Percentiles rank a stretch among this genome's conserved stretches.
These are phyloP conservation scores for Phytophthora sp. DNA, from an alignment of 352 stramenopile genomes.

Conservation along the genomic window DNA sequence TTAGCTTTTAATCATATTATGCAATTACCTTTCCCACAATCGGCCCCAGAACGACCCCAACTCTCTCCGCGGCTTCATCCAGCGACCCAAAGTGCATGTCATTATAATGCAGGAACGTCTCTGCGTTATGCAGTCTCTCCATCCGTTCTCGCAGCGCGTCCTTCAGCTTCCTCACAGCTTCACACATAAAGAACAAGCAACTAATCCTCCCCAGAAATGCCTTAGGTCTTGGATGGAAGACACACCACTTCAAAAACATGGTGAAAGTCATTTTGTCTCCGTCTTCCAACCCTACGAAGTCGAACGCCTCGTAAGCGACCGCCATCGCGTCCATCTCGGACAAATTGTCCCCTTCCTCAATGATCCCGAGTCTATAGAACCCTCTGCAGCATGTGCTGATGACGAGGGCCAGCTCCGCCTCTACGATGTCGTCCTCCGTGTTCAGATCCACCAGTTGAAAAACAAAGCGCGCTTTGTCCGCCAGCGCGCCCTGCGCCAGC, in stretches of 20 bases:
- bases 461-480: constrained; percentile 59
- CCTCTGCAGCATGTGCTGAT: constrained; percentile 60
- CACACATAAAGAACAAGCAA: constrained; percentile 54
- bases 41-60: constrained; percentile 48
- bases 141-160: constrained; percentile 31
- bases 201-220: constrained; percentile 64
- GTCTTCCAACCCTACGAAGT: constrained; percentile 62
- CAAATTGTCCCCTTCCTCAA: constrained; percentile 15
- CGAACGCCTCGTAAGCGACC: constrained; percentile 74
- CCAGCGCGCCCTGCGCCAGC: constrained; percentile 55
- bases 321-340: constrained; percentile 55
- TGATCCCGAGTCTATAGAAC: constrained; percentile 44
- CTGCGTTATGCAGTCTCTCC: not conserved
- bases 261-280: constrained; percentile 75
- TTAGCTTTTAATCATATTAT: too few species aligned
- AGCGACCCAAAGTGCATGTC: constrained; percentile 34
- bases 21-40: constrained; percentile 41
- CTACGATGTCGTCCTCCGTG: constrained; percentile 76
- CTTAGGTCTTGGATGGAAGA: constrained; percentile 66
- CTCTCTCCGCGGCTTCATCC: constrained; percentile 16
- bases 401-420: constrained; percentile 71
- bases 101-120: constrained; percentile 45
- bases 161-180: constrained; percentile 42
- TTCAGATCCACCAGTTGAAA: constrained; percentile 79
- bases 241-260: constrained; percentile 68